Evolutionary conservation across 805 yeast genomes (phyloP), one percentile per base, ranked within the genome.

Genomic region (Sporopachydermia quercuum): DNA sequence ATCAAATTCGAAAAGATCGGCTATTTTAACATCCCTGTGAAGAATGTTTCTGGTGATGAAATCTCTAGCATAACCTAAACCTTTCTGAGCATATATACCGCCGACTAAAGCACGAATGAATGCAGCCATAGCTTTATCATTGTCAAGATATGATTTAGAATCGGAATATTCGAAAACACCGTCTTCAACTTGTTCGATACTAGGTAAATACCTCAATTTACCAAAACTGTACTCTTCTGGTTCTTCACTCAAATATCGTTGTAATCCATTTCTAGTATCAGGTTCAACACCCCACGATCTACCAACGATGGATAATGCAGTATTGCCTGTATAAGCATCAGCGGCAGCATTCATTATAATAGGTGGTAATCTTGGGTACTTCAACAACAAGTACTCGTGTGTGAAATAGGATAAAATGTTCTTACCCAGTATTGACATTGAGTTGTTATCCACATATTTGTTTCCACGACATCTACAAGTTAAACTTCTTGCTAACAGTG

Each of bases 301-400:
- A 27, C 86, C 96, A 17, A 86, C 63, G 38, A 70, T 71, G 30
- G 73, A 63, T 42, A 91, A 64, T 0, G 85, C 69, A 13, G 66
- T 70, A 27, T 74, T 70, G 3, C 89, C 82, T 53, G 81, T 69
- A 54, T 76, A 82, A 1, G 91, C 70, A 48, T 82, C 78, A 5
- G 81, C 76, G 1, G 94, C 83, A 4, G 77, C 74, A 49, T 77
- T 74, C 42, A 85, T 70, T 18, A 87, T 78, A 5, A 75, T 70
- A 45, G 79, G 69, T 14, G 99, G 98, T 39, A 91, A 67, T 55
- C 99, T 74, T 40, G 99, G 99, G 56, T 86, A 86, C 47, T 71
- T 74, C 39, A 76, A 59, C 49, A 85, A 62, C 43, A 89, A 63
- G 49, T 80, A 63, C 56, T 85, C 94, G 15, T 81, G 68, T 3